A percentile compares a stretch with the other conserved stretches of the same genome.
Evolutionary conservation across 78 protist genomes (phyloP).

Genomic region (Polysphondylium violaceum): DNA sequence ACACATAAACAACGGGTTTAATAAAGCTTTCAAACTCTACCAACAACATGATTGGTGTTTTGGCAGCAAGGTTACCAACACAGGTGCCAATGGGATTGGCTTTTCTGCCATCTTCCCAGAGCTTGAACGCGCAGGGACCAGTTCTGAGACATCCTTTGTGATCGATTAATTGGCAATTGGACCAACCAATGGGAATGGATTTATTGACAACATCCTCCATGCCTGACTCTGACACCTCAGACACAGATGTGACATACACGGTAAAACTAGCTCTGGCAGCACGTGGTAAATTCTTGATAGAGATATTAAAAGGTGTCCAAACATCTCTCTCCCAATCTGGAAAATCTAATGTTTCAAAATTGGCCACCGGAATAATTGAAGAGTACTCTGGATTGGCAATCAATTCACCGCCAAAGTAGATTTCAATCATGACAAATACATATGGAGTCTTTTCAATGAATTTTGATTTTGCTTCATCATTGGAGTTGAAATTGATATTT

Average conservation of each 20-base stretch:
- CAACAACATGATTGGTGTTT: conserved; percentile 41
- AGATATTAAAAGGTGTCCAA: conserved; percentile 59
- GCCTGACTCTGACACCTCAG: not conserved
- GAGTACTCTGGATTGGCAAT: conserved; percentile 56
- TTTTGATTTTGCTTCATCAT: conserved; percentile 58
- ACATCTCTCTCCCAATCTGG: conserved; percentile 79
- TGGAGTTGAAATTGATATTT: conserved; percentile 29
- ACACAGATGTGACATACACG: conserved; percentile 9
- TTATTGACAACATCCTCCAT: conserved; percentile 12
- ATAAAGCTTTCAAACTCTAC: conserved; percentile 76
- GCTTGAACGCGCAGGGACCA: conserved; percentile 63
- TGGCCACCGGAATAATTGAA: conserved; percentile 9
- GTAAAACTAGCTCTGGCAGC: conserved; percentile 74
- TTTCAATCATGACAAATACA: conserved; percentile 46
- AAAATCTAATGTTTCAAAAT: conserved; percentile 28
- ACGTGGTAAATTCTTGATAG: conserved; percentile 47
- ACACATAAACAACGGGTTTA: conserved; percentile 48
- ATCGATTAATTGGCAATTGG: conserved; percentile 58
- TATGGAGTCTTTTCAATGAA: conserved; percentile 38
- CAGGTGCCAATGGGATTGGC: conserved; percentile 87
- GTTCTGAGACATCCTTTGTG: conserved; percentile 68
- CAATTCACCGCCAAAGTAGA: conserved; percentile 63
- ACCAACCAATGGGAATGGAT: conserved; percentile 82
- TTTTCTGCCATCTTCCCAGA: conserved; percentile 75
- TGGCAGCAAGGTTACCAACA: conserved; percentile 50